Base-by-base conservation (phyloP, 164 flowering plant species). In the Sextonia rubra region DNA sequence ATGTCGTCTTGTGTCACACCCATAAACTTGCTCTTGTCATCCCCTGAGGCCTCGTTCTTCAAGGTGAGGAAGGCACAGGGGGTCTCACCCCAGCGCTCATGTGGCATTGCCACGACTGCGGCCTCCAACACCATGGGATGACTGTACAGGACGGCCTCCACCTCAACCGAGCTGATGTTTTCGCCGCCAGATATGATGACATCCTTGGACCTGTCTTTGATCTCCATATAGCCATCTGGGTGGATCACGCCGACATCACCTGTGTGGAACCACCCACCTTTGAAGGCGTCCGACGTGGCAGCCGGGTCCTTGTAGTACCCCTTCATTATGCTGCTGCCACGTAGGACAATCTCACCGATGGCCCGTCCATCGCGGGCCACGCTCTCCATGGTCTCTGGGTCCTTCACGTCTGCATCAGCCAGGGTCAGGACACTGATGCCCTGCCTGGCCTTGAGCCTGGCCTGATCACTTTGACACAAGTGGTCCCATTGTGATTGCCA, bases 111-210 rank as follows among this genome's bases (percentile, higher is more conserved):
- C 71, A 92, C 98, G 12, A 92, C 98, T 0, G 97, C 93, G 1
- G 88, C 97, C 75, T 92, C 97, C 49, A 80, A n/a, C 29, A 92
- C 90, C n/a, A 49, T 72, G 0, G 92, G 90, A 47, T 91, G 89
- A 69, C 70, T 49, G 77, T 83, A 88, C 2, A 94, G 72, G 0
- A 84, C 81, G 0, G 69, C 5, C 75, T 94, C 98, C 29, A 94
- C 81, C 65, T 92, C 97, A 0, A 94, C 87, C 69, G 93, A 91
- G 80, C 98, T 92, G 58, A 94, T 88, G 77, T 94, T 94, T 66
- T 92, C 98, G 0, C 98, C 98, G 0, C 98, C 98, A 5, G 94
- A 88, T 12, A 94, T 92, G 69, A 94, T 94, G 74, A 94, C 90
- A 68, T 94, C 98, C 71, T 94, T 92, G 0, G 87, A 86, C 71